Evolutionary conservation across 805 yeast species (phyloP).

Genomic region (Torulaspora maleeae): DNA sequence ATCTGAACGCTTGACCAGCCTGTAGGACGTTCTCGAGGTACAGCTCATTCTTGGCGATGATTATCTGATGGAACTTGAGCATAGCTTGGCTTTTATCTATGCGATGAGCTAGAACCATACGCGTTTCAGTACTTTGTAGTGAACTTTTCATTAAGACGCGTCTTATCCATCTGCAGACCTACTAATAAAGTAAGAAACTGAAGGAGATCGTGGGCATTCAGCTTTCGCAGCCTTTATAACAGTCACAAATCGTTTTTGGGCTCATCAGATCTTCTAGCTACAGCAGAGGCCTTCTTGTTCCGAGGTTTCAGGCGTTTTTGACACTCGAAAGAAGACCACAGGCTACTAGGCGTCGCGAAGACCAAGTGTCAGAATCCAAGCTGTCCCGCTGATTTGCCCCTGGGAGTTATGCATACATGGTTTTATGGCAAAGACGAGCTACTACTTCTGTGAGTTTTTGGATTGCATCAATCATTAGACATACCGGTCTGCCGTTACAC

Average conservation of each 20-base stretch:
- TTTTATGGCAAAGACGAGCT: slow-evolving; percentile 3
- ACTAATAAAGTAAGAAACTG: not conserved
- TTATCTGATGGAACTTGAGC: slow-evolving; percentile 15
- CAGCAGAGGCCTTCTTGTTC: not conserved
- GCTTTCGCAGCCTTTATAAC: not conserved
- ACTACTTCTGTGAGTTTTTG: not conserved
- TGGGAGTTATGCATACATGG: slow-evolving; percentile 9
- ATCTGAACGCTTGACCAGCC: slow-evolving; percentile 36
- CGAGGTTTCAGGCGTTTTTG: not conserved
- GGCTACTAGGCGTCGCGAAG: not conserved
- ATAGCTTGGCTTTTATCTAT: not conserved
- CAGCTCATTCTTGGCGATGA: slow-evolving; percentile 23
- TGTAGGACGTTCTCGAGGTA: slow-evolving; percentile 46
- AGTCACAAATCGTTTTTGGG: not conserved
- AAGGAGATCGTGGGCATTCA: not conserved
- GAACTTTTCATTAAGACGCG: slow-evolving; percentile 3
- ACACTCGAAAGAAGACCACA: not conserved
- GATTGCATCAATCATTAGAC: not conserved
- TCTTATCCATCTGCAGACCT: slow-evolving; percentile 1
- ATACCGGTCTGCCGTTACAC: not conserved
- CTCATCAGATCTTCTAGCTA: not conserved
- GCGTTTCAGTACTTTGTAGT: not conserved
- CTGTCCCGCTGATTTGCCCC: not conserved
- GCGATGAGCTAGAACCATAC: not conserved
- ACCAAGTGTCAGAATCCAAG: not conserved